phyloP scores from a whole-genome alignment of 768 basidiomycete genomes.

The Suillus discolor region DNA sequence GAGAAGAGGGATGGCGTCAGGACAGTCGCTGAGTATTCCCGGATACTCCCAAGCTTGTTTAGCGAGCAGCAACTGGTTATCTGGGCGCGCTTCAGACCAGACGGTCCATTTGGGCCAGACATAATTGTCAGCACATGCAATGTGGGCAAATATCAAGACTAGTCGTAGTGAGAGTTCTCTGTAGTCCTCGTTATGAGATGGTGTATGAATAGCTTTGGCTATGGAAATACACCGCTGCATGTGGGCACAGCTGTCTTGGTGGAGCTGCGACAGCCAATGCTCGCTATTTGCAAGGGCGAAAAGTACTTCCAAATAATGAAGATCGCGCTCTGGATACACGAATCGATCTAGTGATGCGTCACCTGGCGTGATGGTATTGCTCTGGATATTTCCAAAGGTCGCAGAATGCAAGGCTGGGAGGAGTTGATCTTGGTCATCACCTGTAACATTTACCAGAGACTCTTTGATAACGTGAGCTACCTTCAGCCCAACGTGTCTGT shows the following conservation, averaged over 20 bases:
- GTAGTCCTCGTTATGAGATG: background rate
- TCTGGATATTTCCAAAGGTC: too few species aligned
- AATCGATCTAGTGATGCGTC: too few species aligned
- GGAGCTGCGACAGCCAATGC: background rate
- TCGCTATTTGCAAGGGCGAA: too few species aligned
- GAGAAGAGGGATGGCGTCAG: background rate
- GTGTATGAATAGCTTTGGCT: background rate
- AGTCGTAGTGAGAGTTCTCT: background rate
- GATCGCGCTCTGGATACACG: too few species aligned
- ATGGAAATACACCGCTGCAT: background rate
- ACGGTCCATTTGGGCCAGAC: background rate
- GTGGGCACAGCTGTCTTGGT: background rate
- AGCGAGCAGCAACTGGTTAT: background rate
- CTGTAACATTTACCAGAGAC: too few species aligned
- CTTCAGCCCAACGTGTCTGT: background rate
- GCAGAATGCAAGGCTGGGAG: too few species aligned
- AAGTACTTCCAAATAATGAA: too few species aligned
- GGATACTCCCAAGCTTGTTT: background rate
- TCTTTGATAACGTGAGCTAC: too few species aligned
- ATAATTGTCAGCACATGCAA: constrained; percentile 14
- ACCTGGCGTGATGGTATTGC: too few species aligned
- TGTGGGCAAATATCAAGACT: background rate
- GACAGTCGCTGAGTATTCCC: background rate
- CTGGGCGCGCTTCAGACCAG: background rate
- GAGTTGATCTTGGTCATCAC: too few species aligned